Evolutionary conservation across 1,284 basidiomycete species (phyloP).

Genomic region (Hortiboletus rubellus): DNA sequence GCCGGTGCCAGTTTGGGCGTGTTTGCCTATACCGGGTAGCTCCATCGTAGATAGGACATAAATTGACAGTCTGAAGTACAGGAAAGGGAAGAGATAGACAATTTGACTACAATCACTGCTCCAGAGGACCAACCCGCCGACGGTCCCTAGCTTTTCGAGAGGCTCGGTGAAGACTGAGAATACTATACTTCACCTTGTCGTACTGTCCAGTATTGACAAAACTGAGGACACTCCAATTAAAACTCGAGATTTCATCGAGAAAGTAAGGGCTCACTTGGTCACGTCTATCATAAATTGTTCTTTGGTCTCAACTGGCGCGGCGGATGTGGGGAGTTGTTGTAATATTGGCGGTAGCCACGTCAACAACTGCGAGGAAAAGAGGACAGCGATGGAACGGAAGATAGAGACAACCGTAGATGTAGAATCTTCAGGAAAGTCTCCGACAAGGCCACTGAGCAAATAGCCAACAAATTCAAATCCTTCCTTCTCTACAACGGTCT

Average conservation of each 20-base stretch:
- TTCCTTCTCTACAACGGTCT: constrained; percentile 68
- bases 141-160: constrained; percentile 71
- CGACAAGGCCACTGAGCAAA: constrained; percentile 77
- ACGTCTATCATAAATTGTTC: constrained; percentile 74
- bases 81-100: constrained; percentile 16
- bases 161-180: constrained; percentile 62
- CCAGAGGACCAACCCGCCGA: constrained; percentile 50
- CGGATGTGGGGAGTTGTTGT: constrained; percentile 65
- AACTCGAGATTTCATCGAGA: constrained; percentile 11
- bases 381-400: constrained; percentile 65
- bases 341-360: constrained; percentile 74
- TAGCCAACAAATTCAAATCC: constrained; percentile 73
- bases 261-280: constrained; percentile 57
- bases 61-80: constrained; percentile 3
- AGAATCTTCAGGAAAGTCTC: constrained; percentile 87
- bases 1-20: constrained; percentile 29
- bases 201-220: constrained; percentile 62
- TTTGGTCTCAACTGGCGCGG: constrained; percentile 70
- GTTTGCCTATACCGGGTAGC: constrained; percentile 17
- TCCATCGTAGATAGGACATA: neutral
- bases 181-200: constrained; percentile 79
- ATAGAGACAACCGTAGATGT: constrained; percentile 75
- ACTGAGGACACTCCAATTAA: constrained; percentile 39
- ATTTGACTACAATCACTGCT: constrained; percentile 32
- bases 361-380: constrained; percentile 69